A percentile compares a stretch with the other conserved stretches of the same genome.
Evolutionary conservation across 1,139 yeast genomes (phyloP).

Genomic region (Geotrichum armillariae): DNA sequence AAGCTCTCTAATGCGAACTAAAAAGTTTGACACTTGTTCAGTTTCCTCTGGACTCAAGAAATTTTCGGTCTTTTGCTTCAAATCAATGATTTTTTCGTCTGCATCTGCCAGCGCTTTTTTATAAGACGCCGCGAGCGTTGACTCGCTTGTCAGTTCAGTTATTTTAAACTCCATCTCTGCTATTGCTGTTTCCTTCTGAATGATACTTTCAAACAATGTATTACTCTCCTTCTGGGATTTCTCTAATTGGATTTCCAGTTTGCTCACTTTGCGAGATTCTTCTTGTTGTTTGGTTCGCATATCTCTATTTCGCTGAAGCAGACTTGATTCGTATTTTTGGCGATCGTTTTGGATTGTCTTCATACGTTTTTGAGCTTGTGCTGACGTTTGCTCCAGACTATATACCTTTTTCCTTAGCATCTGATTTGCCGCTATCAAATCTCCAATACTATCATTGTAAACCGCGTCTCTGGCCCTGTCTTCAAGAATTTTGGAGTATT

Average conservation of each 20-base stretch:
- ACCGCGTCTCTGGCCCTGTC: constrained; percentile 40
- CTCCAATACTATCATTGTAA: constrained; percentile 22
- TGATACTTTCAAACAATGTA: constrained; percentile 15
- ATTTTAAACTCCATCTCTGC: constrained; percentile 30
- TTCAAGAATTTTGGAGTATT: constrained; percentile 44
- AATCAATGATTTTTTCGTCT: constrained; percentile 26
- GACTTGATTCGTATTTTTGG: constrained; percentile 16
- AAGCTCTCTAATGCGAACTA: constrained; percentile 11
- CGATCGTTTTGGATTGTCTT: constrained; percentile 15
- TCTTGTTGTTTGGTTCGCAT: constrained; percentile 25
- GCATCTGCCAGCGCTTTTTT: constrained; percentile 27
- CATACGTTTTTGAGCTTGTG: constrained; percentile 12
- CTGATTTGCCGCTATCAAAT: constrained; percentile 11
- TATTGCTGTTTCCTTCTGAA: constrained; percentile 24
- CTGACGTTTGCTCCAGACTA: constrained; percentile 14
- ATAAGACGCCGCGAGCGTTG: constrained; percentile 24
- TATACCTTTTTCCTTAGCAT: constrained; percentile 5
- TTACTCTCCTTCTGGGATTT: constrained; percentile 28
- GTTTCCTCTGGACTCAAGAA: constrained; percentile 11
- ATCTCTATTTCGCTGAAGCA: constrained; percentile 30
- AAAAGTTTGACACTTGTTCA: constrained; percentile 5
- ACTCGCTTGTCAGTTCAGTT: constrained; percentile 24
- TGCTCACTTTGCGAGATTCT: constrained; percentile 24
- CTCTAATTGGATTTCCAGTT: constrained; percentile 27
- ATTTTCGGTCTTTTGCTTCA: constrained; percentile 18